These are phyloP conservation scores for Penicillium corylophilum DNA, from an alignment of 2,329 filamentous ascomycete species.

Conservation along the genomic window DNA sequence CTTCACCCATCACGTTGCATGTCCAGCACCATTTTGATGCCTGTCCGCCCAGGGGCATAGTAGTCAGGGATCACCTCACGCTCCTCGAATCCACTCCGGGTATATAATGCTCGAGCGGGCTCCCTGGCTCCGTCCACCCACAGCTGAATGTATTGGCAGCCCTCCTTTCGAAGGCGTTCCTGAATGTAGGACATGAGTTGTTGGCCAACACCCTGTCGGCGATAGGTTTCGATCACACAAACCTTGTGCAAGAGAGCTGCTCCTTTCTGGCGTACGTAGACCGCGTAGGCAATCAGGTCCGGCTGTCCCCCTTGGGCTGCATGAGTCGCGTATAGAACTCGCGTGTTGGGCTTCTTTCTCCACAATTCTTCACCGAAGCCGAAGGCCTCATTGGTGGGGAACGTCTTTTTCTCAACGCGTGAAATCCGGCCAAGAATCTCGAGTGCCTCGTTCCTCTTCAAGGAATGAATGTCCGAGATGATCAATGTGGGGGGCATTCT, in stretches of 20 bases:
- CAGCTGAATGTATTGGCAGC: constrained; percentile 49
- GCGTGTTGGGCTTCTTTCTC: constrained; percentile 50
- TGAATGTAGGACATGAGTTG: constrained; percentile 47
- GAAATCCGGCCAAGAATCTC: constrained; percentile 37
- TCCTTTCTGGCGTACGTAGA: constrained; percentile 48
- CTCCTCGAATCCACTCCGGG: constrained; percentile 47
- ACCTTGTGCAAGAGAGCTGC: constrained; percentile 53
- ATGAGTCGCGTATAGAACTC: constrained; percentile 38
- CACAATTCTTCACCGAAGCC: constrained; percentile 48
- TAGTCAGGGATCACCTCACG: constrained; percentile 49
- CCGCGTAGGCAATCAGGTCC: constrained; percentile 47
- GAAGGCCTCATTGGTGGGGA: constrained; percentile 53
- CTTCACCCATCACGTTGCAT: constrained; percentile 31
- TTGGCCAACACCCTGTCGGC: constrained; percentile 48
- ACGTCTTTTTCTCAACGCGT: constrained; percentile 51
- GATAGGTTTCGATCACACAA: constrained; percentile 48
- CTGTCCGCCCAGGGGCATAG: constrained; percentile 51
- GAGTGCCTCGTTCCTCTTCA: constrained; percentile 34
- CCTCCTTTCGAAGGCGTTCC: constrained; percentile 44
- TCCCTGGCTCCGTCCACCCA: constrained; percentile 53
- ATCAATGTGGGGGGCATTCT: constrained; percentile 18
- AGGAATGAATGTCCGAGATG: constrained; percentile 41
- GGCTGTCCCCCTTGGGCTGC: constrained; percentile 12
- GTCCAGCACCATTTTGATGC: constrained; percentile 45
- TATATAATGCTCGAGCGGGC: constrained; percentile 48